Percentiles rank a stretch among this genome's conserved stretches.
Conservation (phyloP, 2,329 filamentous ascomycete genomes). For the Hymenotorrendiella dingleyae region DNA sequence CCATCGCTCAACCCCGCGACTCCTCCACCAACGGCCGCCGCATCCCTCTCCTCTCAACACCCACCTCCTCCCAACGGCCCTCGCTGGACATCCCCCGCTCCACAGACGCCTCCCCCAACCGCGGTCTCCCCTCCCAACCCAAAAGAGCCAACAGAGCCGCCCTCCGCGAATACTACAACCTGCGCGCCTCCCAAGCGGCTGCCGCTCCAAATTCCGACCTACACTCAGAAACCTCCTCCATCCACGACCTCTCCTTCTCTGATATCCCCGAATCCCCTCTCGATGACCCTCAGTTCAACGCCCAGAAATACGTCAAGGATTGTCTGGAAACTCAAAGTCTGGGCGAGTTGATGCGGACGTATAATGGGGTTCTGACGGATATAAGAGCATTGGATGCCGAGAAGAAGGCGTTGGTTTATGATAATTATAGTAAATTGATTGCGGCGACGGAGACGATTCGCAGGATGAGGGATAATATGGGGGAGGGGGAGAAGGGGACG, state of each 20-base stretch:
- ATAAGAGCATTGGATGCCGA: conserved; percentile 89
- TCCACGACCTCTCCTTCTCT: conserved; percentile 34
- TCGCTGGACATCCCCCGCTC: conserved; percentile 64
- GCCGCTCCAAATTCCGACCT: conserved; percentile 15
- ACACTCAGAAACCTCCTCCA: conserved; percentile 29
- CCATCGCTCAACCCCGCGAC: conserved; percentile 58
- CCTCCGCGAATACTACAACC: conserved; percentile 90
- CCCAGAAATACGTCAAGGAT: conserved; percentile 59
- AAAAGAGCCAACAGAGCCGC: conserved; percentile 64
- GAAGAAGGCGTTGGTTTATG: conserved; percentile 94
- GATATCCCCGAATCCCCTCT: conserved; percentile 65
- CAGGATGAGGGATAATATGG: conserved; percentile 80
- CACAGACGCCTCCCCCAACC: conserved; percentile 49
- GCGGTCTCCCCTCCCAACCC: conserved; percentile 28
- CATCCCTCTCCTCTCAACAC: conserved; percentile 53
- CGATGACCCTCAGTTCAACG: conserved; percentile 67
- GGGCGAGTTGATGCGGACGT: conserved; percentile 62
- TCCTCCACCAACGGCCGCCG: conserved; percentile 51
- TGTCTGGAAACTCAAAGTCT: conserved; percentile 58
- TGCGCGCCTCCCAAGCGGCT: conserved; percentile 42
- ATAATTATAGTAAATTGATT: conserved; percentile 97
- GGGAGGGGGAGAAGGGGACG: conserved; percentile 66
- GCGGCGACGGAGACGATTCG: conserved; percentile 94
- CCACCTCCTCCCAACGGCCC: conserved; percentile 69
- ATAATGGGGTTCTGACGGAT: conserved; percentile 69